These are phyloP conservation scores for Iris pallida DNA, from an alignment of 116 monocot species.

Conservation along the genomic window DNA sequence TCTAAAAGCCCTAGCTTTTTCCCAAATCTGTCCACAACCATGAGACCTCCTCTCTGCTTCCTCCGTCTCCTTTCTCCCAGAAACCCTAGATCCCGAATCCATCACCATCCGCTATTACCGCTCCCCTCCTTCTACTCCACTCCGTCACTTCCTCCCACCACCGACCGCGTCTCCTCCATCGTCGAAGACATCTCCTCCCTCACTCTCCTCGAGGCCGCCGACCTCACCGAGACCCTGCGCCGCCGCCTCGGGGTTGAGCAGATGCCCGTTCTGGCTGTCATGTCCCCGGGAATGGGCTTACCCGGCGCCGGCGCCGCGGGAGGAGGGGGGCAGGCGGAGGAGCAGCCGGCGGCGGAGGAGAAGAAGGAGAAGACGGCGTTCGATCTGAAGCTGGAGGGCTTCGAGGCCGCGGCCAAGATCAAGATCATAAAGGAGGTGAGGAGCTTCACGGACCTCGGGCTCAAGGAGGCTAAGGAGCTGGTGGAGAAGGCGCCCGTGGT, in stretches of 20 bases:
- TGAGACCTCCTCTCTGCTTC: background rate
- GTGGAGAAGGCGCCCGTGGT: constrained; percentile 19
- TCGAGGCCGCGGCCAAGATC: constrained; percentile 50
- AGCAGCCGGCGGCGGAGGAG: constrained; percentile 36
- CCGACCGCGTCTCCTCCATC: constrained; percentile 55
- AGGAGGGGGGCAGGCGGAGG: constrained; percentile 4
- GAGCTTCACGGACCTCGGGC: constrained; percentile 10
- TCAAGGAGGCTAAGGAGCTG: constrained; percentile 17
- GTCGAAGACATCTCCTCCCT: constrained; percentile 75
- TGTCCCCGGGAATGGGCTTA: constrained; percentile 57
- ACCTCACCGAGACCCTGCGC: constrained; percentile 66
- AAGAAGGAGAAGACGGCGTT: constrained; percentile 90
- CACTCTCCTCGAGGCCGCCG: constrained; percentile 80
- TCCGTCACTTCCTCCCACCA: constrained; percentile 10
- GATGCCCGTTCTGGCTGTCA: constrained; percentile 64
- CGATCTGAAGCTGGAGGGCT: constrained; percentile 86
- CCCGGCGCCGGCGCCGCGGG: constrained; percentile 1
- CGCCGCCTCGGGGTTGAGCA: constrained; percentile 55
- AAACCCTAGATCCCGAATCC: constrained; percentile 6
- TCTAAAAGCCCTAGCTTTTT: no score
- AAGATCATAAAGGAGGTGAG: constrained; percentile 32
- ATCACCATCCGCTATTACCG: background rate
- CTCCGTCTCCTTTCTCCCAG: constrained; percentile 3
- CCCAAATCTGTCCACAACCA: no score
- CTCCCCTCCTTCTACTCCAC: background rate